phyloP scores from a whole-genome alignment of 768 basidiomycete genomes.

The Phanerochaete carnosa region DNA sequence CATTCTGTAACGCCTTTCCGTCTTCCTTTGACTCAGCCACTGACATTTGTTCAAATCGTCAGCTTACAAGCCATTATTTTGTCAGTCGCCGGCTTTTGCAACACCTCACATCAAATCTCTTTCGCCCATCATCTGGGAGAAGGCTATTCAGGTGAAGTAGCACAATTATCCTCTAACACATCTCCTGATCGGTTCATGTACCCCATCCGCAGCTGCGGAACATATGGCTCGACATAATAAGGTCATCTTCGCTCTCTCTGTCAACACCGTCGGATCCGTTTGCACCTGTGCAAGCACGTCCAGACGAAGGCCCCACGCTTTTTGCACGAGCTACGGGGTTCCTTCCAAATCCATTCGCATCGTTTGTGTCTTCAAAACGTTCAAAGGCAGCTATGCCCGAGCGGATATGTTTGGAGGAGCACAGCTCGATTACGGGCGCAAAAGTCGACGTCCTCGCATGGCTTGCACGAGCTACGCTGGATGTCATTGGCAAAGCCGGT shows the following conservation, averaged over 20 bases:
- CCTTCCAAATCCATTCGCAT: constrained; percentile 23
- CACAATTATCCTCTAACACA: neutral
- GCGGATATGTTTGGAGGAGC: no score
- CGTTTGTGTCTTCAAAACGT: constrained; percentile 21
- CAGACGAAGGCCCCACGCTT: neutral
- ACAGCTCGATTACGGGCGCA: neutral
- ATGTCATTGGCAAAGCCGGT: constrained; percentile 76
- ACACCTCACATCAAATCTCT: constrained; percentile 45
- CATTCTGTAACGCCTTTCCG: no score
- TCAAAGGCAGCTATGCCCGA: no score
- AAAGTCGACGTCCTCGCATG: constrained; percentile 60
- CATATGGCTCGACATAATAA: constrained; percentile 32
- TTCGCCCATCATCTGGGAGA: constrained; percentile 56
- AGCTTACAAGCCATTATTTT: constrained; percentile 12
- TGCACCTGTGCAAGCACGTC: constrained; percentile 1
- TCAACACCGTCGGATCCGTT: neutral
- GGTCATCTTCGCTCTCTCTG: constrained; percentile 1
- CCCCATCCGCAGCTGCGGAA: constrained; percentile 42
- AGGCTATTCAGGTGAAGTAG: constrained; percentile 45
- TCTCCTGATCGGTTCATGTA: neutral
- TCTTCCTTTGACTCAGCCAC: neutral
- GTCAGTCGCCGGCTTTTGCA: constrained; percentile 50
- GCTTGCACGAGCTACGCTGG: constrained; percentile 67
- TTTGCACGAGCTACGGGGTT: constrained; percentile 13
- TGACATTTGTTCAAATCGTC: neutral